A percentile compares a stretch with the other conserved stretches of the same genome.
Conservation (phyloP, 192 early-diverging fungal genomes). For the Gamsiella multidivaricata region DNA sequence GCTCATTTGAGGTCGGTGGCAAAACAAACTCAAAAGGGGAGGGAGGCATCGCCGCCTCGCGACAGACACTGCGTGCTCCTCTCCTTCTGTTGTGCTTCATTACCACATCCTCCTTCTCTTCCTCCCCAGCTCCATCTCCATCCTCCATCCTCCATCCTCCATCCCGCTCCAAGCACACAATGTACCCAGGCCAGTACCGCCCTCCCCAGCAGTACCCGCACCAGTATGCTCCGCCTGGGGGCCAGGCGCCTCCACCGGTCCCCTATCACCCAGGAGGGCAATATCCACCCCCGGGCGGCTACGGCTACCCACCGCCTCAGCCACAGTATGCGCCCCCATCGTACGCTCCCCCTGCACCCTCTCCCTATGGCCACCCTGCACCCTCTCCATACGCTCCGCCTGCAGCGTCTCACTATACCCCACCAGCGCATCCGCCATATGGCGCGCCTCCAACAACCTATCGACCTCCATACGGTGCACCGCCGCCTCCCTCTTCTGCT, state of each 20-base stretch:
- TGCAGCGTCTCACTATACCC: not conserved
- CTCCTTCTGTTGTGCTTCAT: too few species aligned
- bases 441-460: constrained; percentile 18
- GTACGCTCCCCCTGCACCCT: not conserved
- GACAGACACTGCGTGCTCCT: too few species aligned
- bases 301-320: constrained; percentile 20
- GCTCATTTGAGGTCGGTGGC: too few species aligned
- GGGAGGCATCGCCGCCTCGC: too few species aligned
- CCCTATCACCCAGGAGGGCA: too few species aligned
- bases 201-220: constrained; percentile 17
- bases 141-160: not conserved
- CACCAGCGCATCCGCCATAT: constrained; percentile 14
- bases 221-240: not conserved
- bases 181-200: constrained; percentile 42
- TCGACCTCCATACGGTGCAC: constrained; percentile 20
- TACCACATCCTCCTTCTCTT: too few species aligned
- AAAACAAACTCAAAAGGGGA: too few species aligned
- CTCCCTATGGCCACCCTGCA: constrained; percentile 7
- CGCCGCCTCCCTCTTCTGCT: not conserved
- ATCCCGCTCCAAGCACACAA: not conserved
- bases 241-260: too few species aligned
- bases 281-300: constrained; percentile 9
- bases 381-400: constrained; percentile 14
- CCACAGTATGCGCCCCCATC: not conserved
- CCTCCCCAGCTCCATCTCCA: not conserved